Evolutionary conservation across 179 eudicot genomes (phyloP), one percentile per base, ranked within the genome.

Genomic region (Nepenthes alata): DNA sequence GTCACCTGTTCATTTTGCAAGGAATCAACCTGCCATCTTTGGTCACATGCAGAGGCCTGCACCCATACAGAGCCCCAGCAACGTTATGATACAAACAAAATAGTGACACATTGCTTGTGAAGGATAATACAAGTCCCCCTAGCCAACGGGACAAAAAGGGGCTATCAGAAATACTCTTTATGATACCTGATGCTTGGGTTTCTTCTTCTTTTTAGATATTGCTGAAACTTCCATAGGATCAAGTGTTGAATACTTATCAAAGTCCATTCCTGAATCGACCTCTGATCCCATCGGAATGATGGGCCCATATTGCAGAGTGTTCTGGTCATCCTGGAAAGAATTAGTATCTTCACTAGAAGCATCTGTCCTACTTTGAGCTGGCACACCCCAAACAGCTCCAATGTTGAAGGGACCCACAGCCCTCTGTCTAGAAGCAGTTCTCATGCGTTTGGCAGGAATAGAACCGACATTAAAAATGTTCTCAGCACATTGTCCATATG

Each of bases 341-440:
- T 78, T 81, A 25, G 91, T 94, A 80, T 94, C 99, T 59, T 89
- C 97, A 75, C 97, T 94, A 16, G 95, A 90, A 73, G 84, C 88
- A 70, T 85, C 96, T 54, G 83, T 67, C 77, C 80, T 85, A 67
- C 71, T 80, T 36, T 86, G 80, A 53, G 71, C 75, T 52, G 83
- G 89, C 63, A 77, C 12, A 60, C 66, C 63, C 57, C 84, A 86
- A 65, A 87, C 60, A 63, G 83, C 56, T 36, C 79, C 95, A 45
- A 75, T 77, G 71, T 70, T 74, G 57, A 81, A 83, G 48, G 96
- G 89, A 55, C 91, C 77, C 4, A 72, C 51, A 71, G 86, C 74
- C 72, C 99, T 94, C 61, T 79, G 96, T 73, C 99, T 83, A 60
- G 91, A 78, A 53, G 97, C 95, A 71, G 99, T 94, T 11, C 99